Evolutionary conservation across 2,329 filamentous ascomycete species (phyloP).

Genomic region (Trichoderma aggressivum): DNA sequence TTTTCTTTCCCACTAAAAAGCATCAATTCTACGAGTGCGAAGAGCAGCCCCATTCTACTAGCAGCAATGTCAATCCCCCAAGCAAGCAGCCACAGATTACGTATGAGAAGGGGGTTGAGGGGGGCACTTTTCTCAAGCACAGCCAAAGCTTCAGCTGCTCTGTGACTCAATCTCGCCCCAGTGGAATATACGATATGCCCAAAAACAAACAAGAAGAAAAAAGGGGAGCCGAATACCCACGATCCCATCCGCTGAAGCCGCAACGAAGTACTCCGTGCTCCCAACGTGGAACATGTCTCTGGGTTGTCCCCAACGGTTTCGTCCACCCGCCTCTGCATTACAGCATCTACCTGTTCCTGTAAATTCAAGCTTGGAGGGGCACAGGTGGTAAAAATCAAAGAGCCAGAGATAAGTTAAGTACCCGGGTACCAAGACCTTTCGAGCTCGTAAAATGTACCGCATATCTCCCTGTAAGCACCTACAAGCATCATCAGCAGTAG

Average conservation of each 20-base stretch:
- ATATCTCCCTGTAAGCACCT: not conserved
- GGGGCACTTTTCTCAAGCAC: not conserved
- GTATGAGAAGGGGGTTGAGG: not conserved
- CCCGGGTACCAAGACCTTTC: not conserved
- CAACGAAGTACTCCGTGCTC: not conserved
- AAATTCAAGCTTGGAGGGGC: not conserved
- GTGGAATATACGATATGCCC: not conserved
- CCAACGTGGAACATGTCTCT: not conserved
- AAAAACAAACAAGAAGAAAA: not conserved
- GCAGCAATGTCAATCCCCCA: not conserved
- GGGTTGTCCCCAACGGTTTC: not conserved
- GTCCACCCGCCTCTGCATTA: not conserved
- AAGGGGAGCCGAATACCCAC: not conserved
- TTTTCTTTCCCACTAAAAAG: not conserved
- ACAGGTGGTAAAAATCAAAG: not conserved
- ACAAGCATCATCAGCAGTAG: not conserved
- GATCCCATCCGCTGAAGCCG: slow-evolving; percentile 2
- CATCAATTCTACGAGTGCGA: not conserved
- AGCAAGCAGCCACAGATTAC: not conserved
- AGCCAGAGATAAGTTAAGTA: not conserved
- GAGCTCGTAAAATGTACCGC: not conserved
- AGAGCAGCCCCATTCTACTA: not conserved
- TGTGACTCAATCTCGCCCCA: not conserved
- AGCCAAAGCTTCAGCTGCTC: not conserved
- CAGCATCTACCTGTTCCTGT: not conserved